A percentile compares a stretch with the other conserved stretches of the same genome.
phyloP scores from a whole-genome alignment of 2,329 filamentous ascomycete genomes.

The Pyrenophora graminea region DNA sequence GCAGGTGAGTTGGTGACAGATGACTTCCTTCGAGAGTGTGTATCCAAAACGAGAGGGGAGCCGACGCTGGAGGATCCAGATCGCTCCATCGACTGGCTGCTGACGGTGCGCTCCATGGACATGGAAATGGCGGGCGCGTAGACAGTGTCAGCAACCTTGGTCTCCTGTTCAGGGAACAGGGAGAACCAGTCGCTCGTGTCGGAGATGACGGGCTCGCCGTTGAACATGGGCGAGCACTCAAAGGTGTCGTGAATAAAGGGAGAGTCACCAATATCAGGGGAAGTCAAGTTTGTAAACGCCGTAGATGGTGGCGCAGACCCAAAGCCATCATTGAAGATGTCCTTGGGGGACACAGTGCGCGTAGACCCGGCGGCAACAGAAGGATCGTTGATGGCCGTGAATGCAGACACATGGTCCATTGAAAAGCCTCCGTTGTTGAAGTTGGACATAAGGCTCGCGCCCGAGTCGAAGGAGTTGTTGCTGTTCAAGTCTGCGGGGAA shows the following conservation, averaged over 20 bases:
- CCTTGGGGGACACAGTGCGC: conserved; percentile 79
- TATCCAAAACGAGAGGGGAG: conserved; percentile 44
- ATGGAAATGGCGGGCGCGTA: conserved; percentile 33
- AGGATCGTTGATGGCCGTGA: conserved; percentile 54
- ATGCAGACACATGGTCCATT: conserved; percentile 42
- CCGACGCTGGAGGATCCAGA: conserved; percentile 44
- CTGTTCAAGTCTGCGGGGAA: conserved; percentile 42
- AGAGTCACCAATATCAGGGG: conserved; percentile 77
- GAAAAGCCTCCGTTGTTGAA: conserved; percentile 41
- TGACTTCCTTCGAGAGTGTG: conserved; percentile 47
- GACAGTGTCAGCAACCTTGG: conserved; percentile 31
- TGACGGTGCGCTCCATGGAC: conserved; percentile 49
- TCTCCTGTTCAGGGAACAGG: conserved; percentile 65
- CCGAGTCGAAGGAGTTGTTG: conserved; percentile 51
- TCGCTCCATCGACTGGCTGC: conserved; percentile 44
- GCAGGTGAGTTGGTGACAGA: conserved; percentile 53
- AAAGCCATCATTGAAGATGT: conserved; percentile 72
- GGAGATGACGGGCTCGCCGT: conserved; percentile 59
- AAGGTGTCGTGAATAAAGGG: conserved; percentile 72
- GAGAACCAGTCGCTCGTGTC: conserved; percentile 68
- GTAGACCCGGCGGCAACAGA: conserved; percentile 43
- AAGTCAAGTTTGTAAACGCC: conserved; percentile 81
- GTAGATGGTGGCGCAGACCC: conserved; percentile 80
- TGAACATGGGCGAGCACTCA: conserved; percentile 79
- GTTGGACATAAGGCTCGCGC: conserved; percentile 53